phyloP scores from a whole-genome alignment of 768 basidiomycete species.

The Suillus brevipes region DNA sequence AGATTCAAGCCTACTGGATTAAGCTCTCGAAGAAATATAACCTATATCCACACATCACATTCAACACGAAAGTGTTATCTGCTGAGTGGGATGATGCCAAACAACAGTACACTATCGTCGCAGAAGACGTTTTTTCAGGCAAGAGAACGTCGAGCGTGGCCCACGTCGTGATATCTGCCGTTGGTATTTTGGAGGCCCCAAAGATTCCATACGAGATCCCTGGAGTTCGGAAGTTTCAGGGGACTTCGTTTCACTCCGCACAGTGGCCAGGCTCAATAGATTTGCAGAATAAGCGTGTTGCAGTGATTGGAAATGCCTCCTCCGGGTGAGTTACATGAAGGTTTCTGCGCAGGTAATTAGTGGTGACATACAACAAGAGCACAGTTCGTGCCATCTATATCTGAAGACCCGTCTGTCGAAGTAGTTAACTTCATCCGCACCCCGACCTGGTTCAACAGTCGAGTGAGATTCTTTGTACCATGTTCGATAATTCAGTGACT shows the following conservation, averaged over 20 bases:
- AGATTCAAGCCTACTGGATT: conserved; percentile 47
- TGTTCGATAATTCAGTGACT: background rate
- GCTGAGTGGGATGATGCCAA: conserved; percentile 44
- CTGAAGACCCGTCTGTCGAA: conserved; percentile 49
- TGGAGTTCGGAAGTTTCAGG: conserved; percentile 44
- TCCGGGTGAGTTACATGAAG: conserved; percentile 46
- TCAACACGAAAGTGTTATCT: conserved; percentile 44
- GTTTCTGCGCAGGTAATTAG: background rate
- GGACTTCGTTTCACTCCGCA: conserved; percentile 54
- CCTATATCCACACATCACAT: conserved; percentile 41
- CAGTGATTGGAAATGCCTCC: conserved; percentile 61
- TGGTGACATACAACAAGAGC: conserved; percentile 41
- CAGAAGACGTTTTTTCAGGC: conserved; percentile 35
- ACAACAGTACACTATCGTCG: conserved; percentile 38
- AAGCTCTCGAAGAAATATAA: conserved; percentile 42
- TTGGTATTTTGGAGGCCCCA: conserved; percentile 50
- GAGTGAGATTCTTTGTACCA: conserved; percentile 36
- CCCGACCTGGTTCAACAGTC: conserved; percentile 59
- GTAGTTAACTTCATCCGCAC: conserved; percentile 61
- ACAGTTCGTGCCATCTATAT: conserved; percentile 58
- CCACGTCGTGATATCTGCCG: conserved; percentile 51
- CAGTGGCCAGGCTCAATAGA: conserved; percentile 44
- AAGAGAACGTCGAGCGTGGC: conserved; percentile 33
- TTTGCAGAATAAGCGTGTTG: conserved; percentile 43
- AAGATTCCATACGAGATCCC: conserved; percentile 35